Evolutionary conservation across 805 yeast genomes (phyloP).

Genomic region (Blastobotrys americana): DNA sequence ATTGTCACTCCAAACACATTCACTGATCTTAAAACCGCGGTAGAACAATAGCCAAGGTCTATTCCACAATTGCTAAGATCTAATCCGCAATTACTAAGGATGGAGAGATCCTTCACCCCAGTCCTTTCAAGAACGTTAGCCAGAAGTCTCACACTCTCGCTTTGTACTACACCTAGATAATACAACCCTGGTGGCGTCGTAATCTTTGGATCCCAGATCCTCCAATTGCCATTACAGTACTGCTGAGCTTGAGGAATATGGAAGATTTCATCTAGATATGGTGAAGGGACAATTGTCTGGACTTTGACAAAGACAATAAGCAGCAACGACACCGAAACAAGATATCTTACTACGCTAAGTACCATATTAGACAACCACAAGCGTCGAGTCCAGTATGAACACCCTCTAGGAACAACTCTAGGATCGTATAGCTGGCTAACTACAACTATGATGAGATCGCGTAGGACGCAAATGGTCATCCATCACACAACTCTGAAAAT

Average conservation of each 20-base stretch:
- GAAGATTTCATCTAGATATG: conserved; percentile 64
- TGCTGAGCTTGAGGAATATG: conserved; percentile 73
- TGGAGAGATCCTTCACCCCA: conserved; percentile 22
- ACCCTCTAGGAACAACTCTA: no score
- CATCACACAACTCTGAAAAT: no score
- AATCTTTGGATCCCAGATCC: conserved; percentile 78
- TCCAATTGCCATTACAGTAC: conserved; percentile 55
- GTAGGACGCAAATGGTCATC: no score
- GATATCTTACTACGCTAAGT: no score
- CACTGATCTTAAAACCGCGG: conserved; percentile 42
- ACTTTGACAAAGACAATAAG: neutral
- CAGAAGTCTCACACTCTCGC: conserved; percentile 4
- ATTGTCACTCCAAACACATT: conserved; percentile 42
- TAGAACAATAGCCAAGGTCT: conserved; percentile 27
- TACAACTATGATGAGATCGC: no score
- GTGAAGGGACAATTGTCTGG: conserved; percentile 16
- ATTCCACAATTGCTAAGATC: no score
- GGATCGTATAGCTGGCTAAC: no score
- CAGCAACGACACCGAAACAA: neutral
- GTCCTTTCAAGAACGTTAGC: conserved; percentile 22
- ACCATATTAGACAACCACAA: no score
- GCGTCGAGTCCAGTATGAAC: no score
- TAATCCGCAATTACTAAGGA: no score
- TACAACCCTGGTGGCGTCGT: conserved; percentile 97
- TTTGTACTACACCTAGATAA: conserved; percentile 35